Percentiles rank a stretch among this genome's conserved stretches.
These are phyloP conservation scores for Cryptosporidium muris DNA, from an alignment of 169 alveolate genomes.

Conservation along the genomic window DNA sequence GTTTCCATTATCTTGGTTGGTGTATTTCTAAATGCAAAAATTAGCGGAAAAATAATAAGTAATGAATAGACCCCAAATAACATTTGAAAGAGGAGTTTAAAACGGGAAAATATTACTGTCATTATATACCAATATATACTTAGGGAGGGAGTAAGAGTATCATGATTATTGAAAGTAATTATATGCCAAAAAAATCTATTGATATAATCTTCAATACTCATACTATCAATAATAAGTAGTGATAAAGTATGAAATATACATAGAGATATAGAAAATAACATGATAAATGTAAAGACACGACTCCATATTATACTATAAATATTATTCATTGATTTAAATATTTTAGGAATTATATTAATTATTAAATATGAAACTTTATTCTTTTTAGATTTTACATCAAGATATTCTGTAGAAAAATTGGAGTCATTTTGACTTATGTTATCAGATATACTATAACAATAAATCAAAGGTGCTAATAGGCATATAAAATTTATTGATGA, in stretches of 20 bases:
- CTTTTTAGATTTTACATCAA: too few relatives aligned
- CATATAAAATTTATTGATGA: slow-evolving; percentile 11
- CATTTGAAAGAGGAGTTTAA: slow-evolving; percentile 33
- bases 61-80: slow-evolving; percentile 2
- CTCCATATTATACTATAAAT: neutral
- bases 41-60: neutral
- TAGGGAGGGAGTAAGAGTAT: slow-evolving; percentile 40
- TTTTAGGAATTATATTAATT: neutral
- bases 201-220: neutral
- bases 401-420: neutral
- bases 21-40: slow-evolving; percentile 2
- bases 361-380: neutral
- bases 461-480: slow-evolving; percentile 2
- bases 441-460: too few relatives aligned
- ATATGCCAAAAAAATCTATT: neutral
- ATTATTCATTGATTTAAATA: neutral
- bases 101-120: slow-evolving; percentile 9
- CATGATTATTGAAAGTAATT: slow-evolving; percentile 11
- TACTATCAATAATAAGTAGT: neutral
- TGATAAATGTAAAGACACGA: neutral
- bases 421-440: neutral
- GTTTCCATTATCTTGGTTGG: slow-evolving; percentile 11
- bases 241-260: slow-evolving; percentile 28
- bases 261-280: slow-evolving; percentile 3
- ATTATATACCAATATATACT: slow-evolving; percentile 45